These are phyloP conservation scores for Saxophila tyrrhenica DNA, from an alignment of 495 filamentous ascomycete species.

Conservation along the genomic window DNA sequence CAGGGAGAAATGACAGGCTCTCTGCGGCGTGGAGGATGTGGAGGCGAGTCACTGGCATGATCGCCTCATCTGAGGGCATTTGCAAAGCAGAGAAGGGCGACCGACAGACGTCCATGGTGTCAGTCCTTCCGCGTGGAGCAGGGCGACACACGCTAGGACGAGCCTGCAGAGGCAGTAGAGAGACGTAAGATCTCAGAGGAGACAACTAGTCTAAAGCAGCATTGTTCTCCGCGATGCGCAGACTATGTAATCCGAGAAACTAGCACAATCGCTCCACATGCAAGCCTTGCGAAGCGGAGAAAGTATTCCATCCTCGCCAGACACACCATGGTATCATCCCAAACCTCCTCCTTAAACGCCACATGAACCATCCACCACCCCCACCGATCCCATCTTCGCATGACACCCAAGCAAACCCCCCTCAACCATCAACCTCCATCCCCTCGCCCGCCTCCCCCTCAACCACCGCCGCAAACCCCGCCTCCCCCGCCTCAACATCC, in stretches of 20 bases:
- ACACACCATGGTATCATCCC: background rate
- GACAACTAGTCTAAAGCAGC: too few species aligned
- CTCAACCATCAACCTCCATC: conserved; percentile 14
- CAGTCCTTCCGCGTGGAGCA: too few species aligned
- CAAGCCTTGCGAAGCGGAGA: background rate
- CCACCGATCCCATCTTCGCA: background rate
- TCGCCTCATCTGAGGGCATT: too few species aligned
- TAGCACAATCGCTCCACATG: background rate
- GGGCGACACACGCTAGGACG: too few species aligned
- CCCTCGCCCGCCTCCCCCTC: conserved; percentile 4
- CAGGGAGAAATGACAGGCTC: background rate
- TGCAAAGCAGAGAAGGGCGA: too few species aligned
- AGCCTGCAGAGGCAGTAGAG: too few species aligned
- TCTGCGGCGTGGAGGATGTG: too few species aligned
- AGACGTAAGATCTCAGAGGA: too few species aligned
- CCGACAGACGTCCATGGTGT: too few species aligned
- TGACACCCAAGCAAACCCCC: background rate
- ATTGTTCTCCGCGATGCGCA: background rate
- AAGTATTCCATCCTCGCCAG: background rate
- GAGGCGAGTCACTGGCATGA: too few species aligned
- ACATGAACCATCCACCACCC: background rate
- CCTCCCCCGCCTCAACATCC: conserved; percentile 55
- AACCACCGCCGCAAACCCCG: conserved; percentile 33
- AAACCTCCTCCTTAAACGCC: background rate
- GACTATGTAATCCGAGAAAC: background rate